A percentile compares a stretch with the other conserved stretches of the same genome.
Evolutionary conservation across 2,329 filamentous ascomycete genomes (phyloP).

Genomic region (Didymella pinodella): DNA sequence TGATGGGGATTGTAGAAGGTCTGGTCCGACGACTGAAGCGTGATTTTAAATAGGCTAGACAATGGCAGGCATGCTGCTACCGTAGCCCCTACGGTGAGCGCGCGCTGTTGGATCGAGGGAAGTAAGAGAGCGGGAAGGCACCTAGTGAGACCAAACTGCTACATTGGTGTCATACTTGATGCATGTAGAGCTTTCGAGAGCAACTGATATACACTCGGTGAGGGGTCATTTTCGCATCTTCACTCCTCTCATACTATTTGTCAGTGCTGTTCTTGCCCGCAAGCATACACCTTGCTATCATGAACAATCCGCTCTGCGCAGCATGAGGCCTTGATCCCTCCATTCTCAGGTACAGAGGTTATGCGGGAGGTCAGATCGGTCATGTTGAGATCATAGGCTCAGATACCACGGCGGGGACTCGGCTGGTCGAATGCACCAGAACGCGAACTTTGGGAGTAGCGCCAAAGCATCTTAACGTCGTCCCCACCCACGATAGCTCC

Average conservation of each 20-base stretch:
- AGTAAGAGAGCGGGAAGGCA: not conserved
- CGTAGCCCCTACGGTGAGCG: not conserved
- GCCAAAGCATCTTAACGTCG: conserved; percentile 15
- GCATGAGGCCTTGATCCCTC: not conserved
- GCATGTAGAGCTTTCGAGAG: not conserved
- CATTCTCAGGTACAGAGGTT: not conserved
- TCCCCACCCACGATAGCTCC: conserved; percentile 15
- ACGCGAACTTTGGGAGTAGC: conserved; percentile 22
- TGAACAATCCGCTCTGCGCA: not conserved
- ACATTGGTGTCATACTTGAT: not conserved
- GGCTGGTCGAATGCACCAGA: conserved; percentile 21
- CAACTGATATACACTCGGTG: not conserved
- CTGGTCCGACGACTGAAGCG: not conserved
- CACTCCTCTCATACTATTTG: not conserved
- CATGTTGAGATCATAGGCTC: not conserved
- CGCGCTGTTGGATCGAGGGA: not conserved
- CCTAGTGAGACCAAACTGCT: not conserved
- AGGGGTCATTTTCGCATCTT: not conserved
- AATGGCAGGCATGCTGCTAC: not conserved
- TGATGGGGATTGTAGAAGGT: not conserved
- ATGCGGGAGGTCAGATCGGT: not conserved
- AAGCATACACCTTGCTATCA: not conserved
- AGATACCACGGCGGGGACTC: conserved; percentile 5
- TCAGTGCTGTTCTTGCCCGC: not conserved
- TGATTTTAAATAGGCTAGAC: not conserved